Evolutionary conservation across 2,329 filamentous ascomycete genomes (phyloP).

Genomic region (Leptographium radiaticola): DNA sequence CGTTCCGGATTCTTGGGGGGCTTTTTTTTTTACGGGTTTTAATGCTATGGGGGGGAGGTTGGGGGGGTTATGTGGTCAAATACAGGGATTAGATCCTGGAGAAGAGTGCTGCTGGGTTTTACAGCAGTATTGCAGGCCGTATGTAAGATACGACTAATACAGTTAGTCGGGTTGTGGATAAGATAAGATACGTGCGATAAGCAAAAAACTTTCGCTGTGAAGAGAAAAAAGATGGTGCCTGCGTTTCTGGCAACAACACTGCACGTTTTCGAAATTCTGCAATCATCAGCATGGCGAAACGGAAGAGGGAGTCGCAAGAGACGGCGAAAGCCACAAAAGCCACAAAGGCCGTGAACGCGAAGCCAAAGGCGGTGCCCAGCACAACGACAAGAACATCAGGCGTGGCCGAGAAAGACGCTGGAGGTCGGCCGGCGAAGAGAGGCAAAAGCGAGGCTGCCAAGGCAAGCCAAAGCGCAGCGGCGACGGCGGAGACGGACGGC

Average conservation of each 20-base stretch:
- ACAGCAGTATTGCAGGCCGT: too few species aligned
- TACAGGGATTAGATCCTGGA: background rate
- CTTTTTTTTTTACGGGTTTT: background rate
- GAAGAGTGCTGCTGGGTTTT: background rate
- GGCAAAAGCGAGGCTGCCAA: background rate
- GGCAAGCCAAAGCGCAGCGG: background rate
- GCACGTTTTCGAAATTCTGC: background rate
- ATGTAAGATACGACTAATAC: background rate
- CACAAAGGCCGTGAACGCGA: too few species aligned
- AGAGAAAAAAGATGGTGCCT: constrained; percentile 2
- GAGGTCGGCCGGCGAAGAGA: background rate
- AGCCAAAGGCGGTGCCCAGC: too few species aligned
- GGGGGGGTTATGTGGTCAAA: background rate
- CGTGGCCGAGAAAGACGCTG: background rate
- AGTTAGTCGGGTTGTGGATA: background rate
- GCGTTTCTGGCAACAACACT: background rate
- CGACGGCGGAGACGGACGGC: background rate
- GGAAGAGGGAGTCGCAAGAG: constrained; percentile 9
- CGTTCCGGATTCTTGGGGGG: too few species aligned
- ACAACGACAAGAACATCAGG: too few species aligned
- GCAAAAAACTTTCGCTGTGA: constrained; percentile 1
- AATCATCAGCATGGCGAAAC: constrained; percentile 3
- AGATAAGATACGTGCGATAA: constrained; percentile 8
- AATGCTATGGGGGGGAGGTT: background rate
- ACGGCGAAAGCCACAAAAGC: background rate